These are phyloP conservation scores for Nakazawaea ambrosiae DNA, from an alignment of 805 yeast species.

Conservation along the genomic window DNA sequence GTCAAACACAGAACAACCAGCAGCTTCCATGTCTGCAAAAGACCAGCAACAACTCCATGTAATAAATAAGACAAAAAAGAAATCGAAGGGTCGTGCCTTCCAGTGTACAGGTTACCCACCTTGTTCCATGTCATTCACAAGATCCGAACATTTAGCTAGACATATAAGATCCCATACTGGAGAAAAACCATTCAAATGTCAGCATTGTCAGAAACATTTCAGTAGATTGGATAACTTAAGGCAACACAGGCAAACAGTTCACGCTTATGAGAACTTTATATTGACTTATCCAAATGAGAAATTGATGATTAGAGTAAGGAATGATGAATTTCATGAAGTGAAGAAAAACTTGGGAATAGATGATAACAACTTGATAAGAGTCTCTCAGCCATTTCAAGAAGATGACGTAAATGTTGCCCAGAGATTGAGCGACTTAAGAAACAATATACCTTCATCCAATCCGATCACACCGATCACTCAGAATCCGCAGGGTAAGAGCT, in stretches of 20 bases:
- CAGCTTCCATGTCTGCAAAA: too few species aligned
- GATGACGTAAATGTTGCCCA: constrained; percentile 7
- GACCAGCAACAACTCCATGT: too few species aligned
- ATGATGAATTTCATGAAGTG: constrained; percentile 13
- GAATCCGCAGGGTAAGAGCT: too few species aligned
- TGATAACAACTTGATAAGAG: constrained; percentile 7
- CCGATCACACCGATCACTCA: constrained; percentile 11
- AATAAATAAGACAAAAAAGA: constrained; percentile 27
- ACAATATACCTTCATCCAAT: constrained; percentile 3
- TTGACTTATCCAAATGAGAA: constrained; percentile 26
- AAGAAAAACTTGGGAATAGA: constrained; percentile 9
- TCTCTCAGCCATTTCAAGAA: constrained; percentile 1
- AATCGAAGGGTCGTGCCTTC: constrained; percentile 59
- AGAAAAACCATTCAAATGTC: constrained; percentile 87
- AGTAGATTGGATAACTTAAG: constrained; percentile 82
- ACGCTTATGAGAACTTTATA: constrained; percentile 41
- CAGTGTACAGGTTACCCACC: constrained; percentile 83
- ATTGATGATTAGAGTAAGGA: constrained; percentile 21
- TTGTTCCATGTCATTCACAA: constrained; percentile 81
- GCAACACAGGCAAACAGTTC: constrained; percentile 87
- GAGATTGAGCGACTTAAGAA: constrained; percentile 4
- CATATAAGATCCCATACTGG: constrained; percentile 94
- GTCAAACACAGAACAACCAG: too few species aligned
- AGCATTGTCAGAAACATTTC: constrained; percentile 71
- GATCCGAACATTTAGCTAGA: constrained; percentile 88